Evolutionary conservation across 352 stramenopile species (phyloP).

Genomic region (Pythium phragmiticola): DNA sequence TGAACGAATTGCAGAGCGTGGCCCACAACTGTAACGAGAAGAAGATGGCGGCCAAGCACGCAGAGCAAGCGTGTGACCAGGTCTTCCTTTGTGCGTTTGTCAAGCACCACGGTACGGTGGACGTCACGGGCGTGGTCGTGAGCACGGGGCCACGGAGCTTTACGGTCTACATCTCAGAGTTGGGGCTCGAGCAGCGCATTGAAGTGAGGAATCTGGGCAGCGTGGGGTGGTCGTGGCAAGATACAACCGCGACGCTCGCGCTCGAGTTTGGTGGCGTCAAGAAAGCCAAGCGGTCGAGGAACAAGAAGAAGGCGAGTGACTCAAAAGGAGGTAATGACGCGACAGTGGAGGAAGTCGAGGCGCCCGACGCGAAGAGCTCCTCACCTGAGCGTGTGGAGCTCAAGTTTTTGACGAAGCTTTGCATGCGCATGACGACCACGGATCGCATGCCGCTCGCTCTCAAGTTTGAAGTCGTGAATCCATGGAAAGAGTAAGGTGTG

Average conservation of each 20-base stretch:
- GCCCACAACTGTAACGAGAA: conserved; percentile 85
- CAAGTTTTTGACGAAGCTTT: conserved; percentile 63
- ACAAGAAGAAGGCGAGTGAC: conserved; percentile 12
- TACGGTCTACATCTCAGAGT: conserved; percentile 70
- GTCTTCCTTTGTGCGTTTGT: conserved; percentile 82
- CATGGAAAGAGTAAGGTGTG: conserved; percentile 6
- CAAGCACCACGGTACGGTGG: conserved; percentile 54
- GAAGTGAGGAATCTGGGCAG: conserved; percentile 45
- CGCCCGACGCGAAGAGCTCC: not conserved
- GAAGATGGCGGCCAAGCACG: conserved; percentile 81
- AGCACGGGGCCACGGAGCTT: conserved; percentile 75
- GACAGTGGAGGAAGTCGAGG: not conserved
- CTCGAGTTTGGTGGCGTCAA: conserved; percentile 33
- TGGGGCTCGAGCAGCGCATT: conserved; percentile 70
- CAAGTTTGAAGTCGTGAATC: conserved; percentile 45
- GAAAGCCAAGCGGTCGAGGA: conserved; percentile 13
- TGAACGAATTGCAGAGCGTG: conserved; percentile 45
- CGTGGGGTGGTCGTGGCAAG: conserved; percentile 46
- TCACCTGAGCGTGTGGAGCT: conserved; percentile 34
- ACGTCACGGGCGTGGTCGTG: conserved; percentile 70
- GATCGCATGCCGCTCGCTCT: conserved; percentile 64
- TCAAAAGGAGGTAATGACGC: not conserved
- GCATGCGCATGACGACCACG: conserved; percentile 61
- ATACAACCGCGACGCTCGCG: conserved; percentile 47
- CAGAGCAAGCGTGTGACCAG: conserved; percentile 74